Conservation (phyloP, 1,284 basidiomycete species). For the Pseudozyma pruni region DNA sequence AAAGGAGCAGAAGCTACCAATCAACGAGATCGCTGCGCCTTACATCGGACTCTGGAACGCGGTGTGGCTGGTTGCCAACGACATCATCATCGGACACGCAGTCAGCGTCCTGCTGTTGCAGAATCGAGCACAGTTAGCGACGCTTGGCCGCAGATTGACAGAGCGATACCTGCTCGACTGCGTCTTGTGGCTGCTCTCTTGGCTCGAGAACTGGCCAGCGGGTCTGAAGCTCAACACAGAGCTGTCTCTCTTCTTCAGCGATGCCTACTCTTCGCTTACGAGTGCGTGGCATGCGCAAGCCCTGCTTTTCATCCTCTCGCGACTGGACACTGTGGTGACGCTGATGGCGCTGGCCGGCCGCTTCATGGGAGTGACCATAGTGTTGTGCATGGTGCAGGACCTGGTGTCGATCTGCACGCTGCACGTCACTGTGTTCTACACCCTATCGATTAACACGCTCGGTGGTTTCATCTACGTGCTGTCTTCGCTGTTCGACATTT, state of each 20-base stretch:
- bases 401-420: slow-evolving; percentile 76
- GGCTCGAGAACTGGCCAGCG: slow-evolving; percentile 95
- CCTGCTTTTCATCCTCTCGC: slow-evolving; percentile 13
- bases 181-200: slow-evolving; percentile 71
- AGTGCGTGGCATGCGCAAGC: slow-evolving; percentile 24
- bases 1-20: slow-evolving; percentile 20
- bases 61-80: slow-evolving; percentile 90
- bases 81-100: slow-evolving; percentile 82
- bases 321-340: slow-evolving; percentile 65
- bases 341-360: slow-evolving; percentile 73
- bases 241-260: slow-evolving; percentile 82
- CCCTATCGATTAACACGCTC: slow-evolving; percentile 76
- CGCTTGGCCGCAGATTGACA: slow-evolving; percentile 1
- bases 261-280: slow-evolving; percentile 74
- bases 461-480: slow-evolving; percentile 75
- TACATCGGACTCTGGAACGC: slow-evolving; percentile 83
- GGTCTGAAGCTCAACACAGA: slow-evolving; percentile 96
- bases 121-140: slow-evolving; percentile 11
- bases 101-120: slow-evolving; percentile 70
- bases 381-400: slow-evolving; percentile 77
- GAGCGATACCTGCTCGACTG: slow-evolving; percentile 19
- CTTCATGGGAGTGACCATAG: slow-evolving; percentile 77
- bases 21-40: slow-evolving; percentile 25
- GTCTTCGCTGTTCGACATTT: slow-evolving; percentile 88
- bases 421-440: slow-evolving; percentile 80